These are phyloP conservation scores for Venturia aucupariae DNA, from an alignment of 2,329 filamentous ascomycete species.

Conservation along the genomic window DNA sequence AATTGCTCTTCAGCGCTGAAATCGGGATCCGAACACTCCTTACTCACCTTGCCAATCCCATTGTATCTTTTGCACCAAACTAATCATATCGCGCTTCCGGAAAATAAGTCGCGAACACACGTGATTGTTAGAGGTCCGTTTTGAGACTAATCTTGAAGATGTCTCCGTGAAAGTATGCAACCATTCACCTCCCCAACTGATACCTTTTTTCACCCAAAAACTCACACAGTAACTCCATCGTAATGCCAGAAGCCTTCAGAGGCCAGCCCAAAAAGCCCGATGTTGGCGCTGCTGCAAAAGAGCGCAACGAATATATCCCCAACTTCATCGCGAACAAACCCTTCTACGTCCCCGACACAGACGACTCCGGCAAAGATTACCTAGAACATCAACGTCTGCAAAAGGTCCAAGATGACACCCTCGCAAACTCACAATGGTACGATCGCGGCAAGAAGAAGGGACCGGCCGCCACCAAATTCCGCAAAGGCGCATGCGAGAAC, in stretches of 20 bases:
- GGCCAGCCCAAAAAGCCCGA: slow-evolving; percentile 14
- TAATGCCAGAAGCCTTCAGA: slow-evolving; percentile 10
- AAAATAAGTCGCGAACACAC: background rate
- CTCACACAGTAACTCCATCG: background rate
- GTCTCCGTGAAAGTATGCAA: background rate
- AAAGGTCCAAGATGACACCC: slow-evolving; percentile 48
- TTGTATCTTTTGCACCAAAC: background rate
- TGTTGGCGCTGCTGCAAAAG: slow-evolving; percentile 9
- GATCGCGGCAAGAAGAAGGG: slow-evolving; percentile 77
- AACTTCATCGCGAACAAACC: slow-evolving; percentile 96
- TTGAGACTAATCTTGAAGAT: background rate
- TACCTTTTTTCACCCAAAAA: background rate
- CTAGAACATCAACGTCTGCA: slow-evolving; percentile 91
- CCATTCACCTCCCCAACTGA: background rate
- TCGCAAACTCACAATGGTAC: slow-evolving; percentile 80
- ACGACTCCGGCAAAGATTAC: slow-evolving; percentile 70
- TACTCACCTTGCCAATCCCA: background rate
- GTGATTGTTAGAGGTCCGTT: background rate
- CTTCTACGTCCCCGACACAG: slow-evolving; percentile 62
- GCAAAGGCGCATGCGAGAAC: slow-evolving; percentile 97
- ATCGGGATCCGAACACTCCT: background rate
- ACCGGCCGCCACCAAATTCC: slow-evolving; percentile 88
- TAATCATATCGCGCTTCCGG: background rate
- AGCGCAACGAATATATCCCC: slow-evolving; percentile 69
- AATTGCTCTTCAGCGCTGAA: background rate